These are phyloP conservation scores for Bolboschoenoplectus hybrid DNA, from an alignment of 202 grass and related monocot species.

Conservation along the genomic window DNA sequence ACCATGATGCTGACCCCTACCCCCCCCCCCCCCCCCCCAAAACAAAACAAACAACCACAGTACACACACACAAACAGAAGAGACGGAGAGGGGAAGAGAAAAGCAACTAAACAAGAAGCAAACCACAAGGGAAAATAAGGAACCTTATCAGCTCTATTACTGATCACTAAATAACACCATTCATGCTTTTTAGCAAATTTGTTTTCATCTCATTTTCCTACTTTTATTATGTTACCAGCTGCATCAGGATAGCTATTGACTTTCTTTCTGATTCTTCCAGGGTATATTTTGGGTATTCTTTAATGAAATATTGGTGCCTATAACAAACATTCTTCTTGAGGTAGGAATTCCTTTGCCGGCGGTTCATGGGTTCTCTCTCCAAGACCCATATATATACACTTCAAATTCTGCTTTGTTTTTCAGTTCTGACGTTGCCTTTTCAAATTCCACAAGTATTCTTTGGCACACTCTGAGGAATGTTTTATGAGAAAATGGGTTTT, in stretches of 20 bases:
- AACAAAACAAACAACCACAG: background rate
- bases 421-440: conserved; percentile 73
- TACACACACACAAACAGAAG: background rate
- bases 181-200: background rate
- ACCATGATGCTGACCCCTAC: too few species aligned
- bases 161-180: background rate
- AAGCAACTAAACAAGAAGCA: background rate
- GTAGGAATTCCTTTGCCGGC: conserved; percentile 65
- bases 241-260: conserved; percentile 19
- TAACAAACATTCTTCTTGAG: conserved; percentile 65
- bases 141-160: conserved; percentile 3
- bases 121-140: background rate
- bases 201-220: background rate
- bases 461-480: conserved; percentile 34
- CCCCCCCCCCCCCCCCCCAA: background rate
- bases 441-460: conserved; percentile 40
- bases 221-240: background rate
- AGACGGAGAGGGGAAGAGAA: too few species aligned
- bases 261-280: conserved; percentile 47
- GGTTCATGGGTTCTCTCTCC: conserved; percentile 69
- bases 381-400: conserved; percentile 66
- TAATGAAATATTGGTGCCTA: conserved; percentile 74
- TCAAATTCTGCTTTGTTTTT: conserved; percentile 55
- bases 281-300: conserved; percentile 79
- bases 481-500: conserved; percentile 29